These are phyloP conservation scores for Pseudogymnoascus sp. DNA, from an alignment of 2,329 filamentous ascomycete species.

Conservation along the genomic window DNA sequence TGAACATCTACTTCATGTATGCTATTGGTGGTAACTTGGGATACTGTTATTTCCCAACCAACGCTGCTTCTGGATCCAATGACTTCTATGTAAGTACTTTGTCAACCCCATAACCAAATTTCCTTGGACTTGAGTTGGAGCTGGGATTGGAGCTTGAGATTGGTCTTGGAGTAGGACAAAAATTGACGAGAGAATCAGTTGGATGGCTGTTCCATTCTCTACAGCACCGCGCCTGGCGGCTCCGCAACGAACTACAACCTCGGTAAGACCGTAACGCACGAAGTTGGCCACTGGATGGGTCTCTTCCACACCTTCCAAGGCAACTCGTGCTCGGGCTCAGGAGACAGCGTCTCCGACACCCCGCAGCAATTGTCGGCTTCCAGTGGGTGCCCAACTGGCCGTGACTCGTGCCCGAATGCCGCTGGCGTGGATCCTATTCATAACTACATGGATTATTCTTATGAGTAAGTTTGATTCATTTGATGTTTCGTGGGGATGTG, in stretches of 20 bases:
- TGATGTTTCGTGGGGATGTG: not conserved
- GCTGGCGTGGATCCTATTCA: constrained; percentile 26
- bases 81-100: constrained; percentile 24
- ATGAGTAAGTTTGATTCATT: constrained; percentile 25
- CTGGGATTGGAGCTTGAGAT: constrained; percentile 6
- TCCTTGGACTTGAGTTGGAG: not conserved
- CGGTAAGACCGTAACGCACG: constrained; percentile 35
- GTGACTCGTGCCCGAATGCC: constrained; percentile 26
- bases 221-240: constrained; percentile 33
- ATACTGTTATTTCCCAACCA: constrained; percentile 22
- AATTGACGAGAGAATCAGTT: not conserved
- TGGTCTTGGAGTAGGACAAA: constrained; percentile 2
- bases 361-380: constrained; percentile 30
- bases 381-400: constrained; percentile 33
- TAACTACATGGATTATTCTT: constrained; percentile 32
- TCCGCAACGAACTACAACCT: constrained; percentile 28
- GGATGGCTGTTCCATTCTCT: constrained; percentile 34
- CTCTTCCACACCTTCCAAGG: constrained; percentile 41
- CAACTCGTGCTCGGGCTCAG: constrained; percentile 30
- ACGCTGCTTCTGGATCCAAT: constrained; percentile 24
- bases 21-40: constrained; percentile 18
- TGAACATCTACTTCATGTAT: constrained; percentile 29
- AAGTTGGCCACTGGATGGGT: constrained; percentile 42
- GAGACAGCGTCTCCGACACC: constrained; percentile 35
- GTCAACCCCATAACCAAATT: not conserved